phyloP scores from a whole-genome alignment of 164 flowering plant species.

The Vitis riparia region DNA sequence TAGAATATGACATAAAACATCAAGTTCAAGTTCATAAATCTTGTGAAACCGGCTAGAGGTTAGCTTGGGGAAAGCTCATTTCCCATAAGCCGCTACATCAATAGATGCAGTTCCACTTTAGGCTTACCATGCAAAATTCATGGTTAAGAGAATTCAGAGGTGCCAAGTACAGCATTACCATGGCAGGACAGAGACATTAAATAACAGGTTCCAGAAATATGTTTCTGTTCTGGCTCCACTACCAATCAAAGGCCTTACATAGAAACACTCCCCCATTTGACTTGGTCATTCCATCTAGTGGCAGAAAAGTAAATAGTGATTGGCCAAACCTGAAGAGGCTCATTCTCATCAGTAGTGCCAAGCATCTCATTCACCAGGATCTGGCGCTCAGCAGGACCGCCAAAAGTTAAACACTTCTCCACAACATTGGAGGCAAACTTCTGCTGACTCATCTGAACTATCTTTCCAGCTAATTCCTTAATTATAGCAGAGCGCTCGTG shows the following conservation, averaged over 20 bases:
- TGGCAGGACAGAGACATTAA: too few species aligned
- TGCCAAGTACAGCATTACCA: too few species aligned
- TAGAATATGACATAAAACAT: too few species aligned
- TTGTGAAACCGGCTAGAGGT: too few species aligned
- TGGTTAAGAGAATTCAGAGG: too few species aligned
- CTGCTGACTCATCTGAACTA: slow-evolving; percentile 97
- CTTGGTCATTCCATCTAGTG: background rate
- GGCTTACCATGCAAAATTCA: too few species aligned
- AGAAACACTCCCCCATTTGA: background rate
- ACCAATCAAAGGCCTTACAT: background rate
- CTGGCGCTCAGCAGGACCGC: slow-evolving; percentile 75
- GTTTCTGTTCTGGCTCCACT: background rate
- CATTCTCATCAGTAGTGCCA: slow-evolving; percentile 93
- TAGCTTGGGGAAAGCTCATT: too few species aligned
- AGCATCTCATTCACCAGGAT: slow-evolving; percentile 93
- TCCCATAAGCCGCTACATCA: too few species aligned
- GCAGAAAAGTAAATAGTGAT: too few species aligned
- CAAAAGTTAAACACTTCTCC: slow-evolving; percentile 90
- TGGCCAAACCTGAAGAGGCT: slow-evolving; percentile 84
- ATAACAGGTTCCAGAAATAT: background rate
- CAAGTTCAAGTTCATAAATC: too few species aligned
- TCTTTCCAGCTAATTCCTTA: slow-evolving; percentile 83
- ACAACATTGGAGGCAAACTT: slow-evolving; percentile 99
- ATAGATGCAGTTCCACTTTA: too few species aligned
- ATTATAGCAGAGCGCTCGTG: slow-evolving; percentile 84